phyloP scores from a whole-genome alignment of 169 alveolate species.

The Plasmodium gonderi region DNA sequence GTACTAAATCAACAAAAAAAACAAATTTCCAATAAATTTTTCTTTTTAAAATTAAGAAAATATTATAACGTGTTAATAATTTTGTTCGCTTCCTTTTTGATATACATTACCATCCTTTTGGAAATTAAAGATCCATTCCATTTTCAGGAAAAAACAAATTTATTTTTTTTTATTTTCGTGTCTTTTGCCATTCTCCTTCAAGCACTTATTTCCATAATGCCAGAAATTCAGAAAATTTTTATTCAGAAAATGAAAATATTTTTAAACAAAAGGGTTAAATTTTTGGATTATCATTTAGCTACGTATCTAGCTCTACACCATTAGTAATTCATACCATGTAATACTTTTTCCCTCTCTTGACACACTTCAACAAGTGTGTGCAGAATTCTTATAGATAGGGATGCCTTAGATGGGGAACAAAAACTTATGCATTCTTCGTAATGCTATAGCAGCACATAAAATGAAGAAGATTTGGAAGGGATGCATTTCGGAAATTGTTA shows the following conservation, averaged over 20 bases:
- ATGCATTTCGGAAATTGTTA: neutral
- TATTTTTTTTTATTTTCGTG: slow-evolving; percentile 17
- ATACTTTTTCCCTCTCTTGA: neutral
- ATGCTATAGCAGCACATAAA: neutral
- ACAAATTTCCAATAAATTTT: slow-evolving; percentile 14
- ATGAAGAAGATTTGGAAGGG: neutral
- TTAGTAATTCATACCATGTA: neutral
- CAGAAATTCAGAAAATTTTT: slow-evolving; percentile 38
- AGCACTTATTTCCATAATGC: slow-evolving; percentile 25
- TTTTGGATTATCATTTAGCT: slow-evolving; percentile 21
- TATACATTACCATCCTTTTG: slow-evolving; percentile 7
- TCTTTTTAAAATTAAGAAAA: slow-evolving; percentile 52
- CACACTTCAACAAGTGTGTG: neutral
- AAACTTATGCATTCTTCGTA: neutral
- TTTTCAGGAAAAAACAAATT: slow-evolving; percentile 10
- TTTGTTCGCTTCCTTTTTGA: slow-evolving; percentile 2
- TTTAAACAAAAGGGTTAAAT: slow-evolving; percentile 24
- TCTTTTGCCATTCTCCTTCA: slow-evolving; percentile 27
- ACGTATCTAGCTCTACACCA: neutral
- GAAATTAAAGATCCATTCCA: slow-evolving; percentile 52
- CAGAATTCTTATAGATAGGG: neutral
- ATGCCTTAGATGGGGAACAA: too few relatives aligned
- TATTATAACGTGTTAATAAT: slow-evolving; percentile 16
- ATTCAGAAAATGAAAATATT: slow-evolving; percentile 15
- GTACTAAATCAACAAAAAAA: slow-evolving; percentile 35